These are phyloP conservation scores for Aspergillus glaucus DNA, from an alignment of 2,329 filamentous ascomycete species.

Conservation along the genomic window DNA sequence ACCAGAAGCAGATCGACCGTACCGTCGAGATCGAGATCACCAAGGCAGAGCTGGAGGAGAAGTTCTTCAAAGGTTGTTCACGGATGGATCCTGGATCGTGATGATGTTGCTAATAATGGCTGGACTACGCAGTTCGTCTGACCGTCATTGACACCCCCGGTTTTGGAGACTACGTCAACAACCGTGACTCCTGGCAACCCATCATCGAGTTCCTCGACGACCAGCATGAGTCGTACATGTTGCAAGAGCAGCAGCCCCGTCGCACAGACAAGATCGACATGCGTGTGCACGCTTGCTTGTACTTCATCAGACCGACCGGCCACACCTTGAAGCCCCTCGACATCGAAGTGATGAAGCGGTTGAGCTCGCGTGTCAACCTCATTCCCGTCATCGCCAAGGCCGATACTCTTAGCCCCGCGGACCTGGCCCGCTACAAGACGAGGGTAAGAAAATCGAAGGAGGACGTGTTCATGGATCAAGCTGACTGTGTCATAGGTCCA, in stretches of 20 bases:
- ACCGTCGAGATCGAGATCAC: constrained; percentile 99
- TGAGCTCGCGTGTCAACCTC: constrained; percentile 95
- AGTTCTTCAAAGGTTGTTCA: constrained; percentile 95
- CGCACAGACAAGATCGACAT: constrained; percentile 98
- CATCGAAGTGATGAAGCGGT: constrained; percentile 99
- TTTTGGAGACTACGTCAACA: constrained; percentile 99
- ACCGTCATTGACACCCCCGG: constrained; percentile 98
- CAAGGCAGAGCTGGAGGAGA: constrained; percentile 99
- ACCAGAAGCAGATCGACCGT: constrained; percentile 99
- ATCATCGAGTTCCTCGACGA: constrained; percentile 99
- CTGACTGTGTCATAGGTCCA: constrained; percentile 59
- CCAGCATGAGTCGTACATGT: constrained; percentile 99
- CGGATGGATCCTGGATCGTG: neutral
- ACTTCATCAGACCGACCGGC: constrained; percentile 98
- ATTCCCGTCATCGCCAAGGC: constrained; percentile 99
- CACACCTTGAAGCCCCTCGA: constrained; percentile 98
- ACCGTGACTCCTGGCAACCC: constrained; percentile 99
- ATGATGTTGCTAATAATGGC: neutral
- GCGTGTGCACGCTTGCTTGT: constrained; percentile 94
- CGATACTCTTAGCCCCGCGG: constrained; percentile 88
- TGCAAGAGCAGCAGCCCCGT: constrained; percentile 98
- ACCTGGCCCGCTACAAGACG: constrained; percentile 90
- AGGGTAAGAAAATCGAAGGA: constrained; percentile 56
- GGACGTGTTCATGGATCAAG: neutral
- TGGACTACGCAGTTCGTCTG: constrained; percentile 65